phyloP scores from a whole-genome alignment of 352 stramenopile species.

The Phytopythium litorale region DNA sequence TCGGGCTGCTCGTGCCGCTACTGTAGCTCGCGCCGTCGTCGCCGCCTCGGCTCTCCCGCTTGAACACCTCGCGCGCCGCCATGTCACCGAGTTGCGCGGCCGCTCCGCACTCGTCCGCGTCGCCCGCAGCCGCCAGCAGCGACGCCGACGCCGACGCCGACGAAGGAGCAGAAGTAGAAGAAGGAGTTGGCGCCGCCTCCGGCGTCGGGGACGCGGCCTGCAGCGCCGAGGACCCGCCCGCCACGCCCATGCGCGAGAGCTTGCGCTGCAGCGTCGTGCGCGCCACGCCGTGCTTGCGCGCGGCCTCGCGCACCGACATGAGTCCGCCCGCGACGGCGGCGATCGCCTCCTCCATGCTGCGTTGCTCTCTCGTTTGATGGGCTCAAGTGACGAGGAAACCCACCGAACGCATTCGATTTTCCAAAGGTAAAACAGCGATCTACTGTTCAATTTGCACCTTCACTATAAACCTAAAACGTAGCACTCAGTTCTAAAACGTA shows the following conservation, averaged over 20 bases:
- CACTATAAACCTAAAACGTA: too few species aligned
- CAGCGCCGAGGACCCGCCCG: background rate
- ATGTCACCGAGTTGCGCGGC: constrained; percentile 2
- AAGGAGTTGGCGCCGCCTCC: background rate
- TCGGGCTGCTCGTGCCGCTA: constrained; percentile 12
- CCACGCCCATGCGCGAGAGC: constrained; percentile 17
- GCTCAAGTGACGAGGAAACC: too few species aligned
- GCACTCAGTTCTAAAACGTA: too few species aligned
- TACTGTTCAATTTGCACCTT: too few species aligned
- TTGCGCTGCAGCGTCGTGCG: constrained; percentile 79
- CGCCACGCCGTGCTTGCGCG: constrained; percentile 62
- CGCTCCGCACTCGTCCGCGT: constrained; percentile 6
- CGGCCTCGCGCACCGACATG: constrained; percentile 72
- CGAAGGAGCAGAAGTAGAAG: too few species aligned
- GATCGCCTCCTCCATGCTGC: constrained; percentile 50
- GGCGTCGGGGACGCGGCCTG: background rate
- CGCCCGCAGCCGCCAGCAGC: background rate
- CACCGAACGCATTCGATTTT: too few species aligned
- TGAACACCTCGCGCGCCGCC: constrained; percentile 7
- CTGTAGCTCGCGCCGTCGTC: background rate
- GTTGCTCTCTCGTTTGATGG: too few species aligned
- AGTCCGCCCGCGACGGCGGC: constrained; percentile 42
- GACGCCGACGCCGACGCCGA: background rate
- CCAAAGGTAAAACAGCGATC: too few species aligned
- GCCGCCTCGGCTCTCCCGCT: constrained; percentile 8